Evolutionary conservation across 2,329 filamentous ascomycete species (phyloP).

Genomic region (Allantophomopsis lycopodina): DNA sequence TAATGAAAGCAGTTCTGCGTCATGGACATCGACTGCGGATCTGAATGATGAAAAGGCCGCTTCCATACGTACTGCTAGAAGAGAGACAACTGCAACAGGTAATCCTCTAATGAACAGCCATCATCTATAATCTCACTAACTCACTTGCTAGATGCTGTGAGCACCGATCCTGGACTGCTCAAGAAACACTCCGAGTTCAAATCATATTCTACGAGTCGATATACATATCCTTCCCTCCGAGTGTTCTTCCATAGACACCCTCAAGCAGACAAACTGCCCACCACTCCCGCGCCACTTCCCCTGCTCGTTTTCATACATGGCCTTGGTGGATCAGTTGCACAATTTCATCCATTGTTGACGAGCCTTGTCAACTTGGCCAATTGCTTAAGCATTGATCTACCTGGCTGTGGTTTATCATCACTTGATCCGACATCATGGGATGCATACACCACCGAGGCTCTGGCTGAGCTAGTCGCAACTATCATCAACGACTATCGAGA

Average conservation of each 20-base stretch:
- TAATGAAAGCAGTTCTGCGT: slow-evolving; percentile 6
- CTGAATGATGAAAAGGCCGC: background rate
- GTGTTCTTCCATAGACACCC: slow-evolving; percentile 75
- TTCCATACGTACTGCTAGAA: too few relatives aligned
- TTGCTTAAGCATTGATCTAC: slow-evolving; percentile 79
- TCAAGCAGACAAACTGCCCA: slow-evolving; percentile 70
- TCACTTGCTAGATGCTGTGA: slow-evolving; percentile 10
- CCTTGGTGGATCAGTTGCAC: slow-evolving; percentile 79
- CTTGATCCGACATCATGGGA: slow-evolving; percentile 60
- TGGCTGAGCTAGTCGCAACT: slow-evolving; percentile 60
- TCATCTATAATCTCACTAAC: too few relatives aligned
- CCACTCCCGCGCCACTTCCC: slow-evolving; percentile 59
- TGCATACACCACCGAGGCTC: slow-evolving; percentile 65
- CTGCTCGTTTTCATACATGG: slow-evolving; percentile 87
- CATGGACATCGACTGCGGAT: slow-evolving; percentile 5
- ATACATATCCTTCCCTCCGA: slow-evolving; percentile 61
- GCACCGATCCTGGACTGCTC: slow-evolving; percentile 60
- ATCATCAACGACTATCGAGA: slow-evolving; percentile 65
- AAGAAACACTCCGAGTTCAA: slow-evolving; percentile 60
- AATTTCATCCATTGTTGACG: slow-evolving; percentile 70
- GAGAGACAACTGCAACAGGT: too few relatives aligned
- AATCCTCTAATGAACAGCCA: too few relatives aligned
- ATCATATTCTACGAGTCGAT: slow-evolving; percentile 56
- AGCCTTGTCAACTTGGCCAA: slow-evolving; percentile 73
- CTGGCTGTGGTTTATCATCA: slow-evolving; percentile 72